These are phyloP conservation scores for Neurospora sp. DNA, from an alignment of 495 filamentous ascomycete species.

Conservation along the genomic window DNA sequence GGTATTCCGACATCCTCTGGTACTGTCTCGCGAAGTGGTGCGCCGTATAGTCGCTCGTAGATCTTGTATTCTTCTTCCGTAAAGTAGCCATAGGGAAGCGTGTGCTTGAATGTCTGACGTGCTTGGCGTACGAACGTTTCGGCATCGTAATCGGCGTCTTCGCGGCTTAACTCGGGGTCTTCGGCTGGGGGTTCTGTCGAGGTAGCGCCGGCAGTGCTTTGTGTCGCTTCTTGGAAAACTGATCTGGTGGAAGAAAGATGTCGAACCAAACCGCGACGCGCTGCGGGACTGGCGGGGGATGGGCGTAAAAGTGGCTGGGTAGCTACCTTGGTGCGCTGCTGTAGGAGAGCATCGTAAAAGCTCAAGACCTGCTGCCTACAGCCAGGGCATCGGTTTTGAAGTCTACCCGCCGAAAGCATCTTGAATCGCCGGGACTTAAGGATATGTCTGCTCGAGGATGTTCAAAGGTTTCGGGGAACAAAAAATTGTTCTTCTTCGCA, in stretches of 20 bases:
- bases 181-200: background rate
- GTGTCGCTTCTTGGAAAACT: conserved; percentile 13
- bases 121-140: conserved; percentile 60
- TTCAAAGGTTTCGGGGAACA: background rate
- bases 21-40: conserved; percentile 45
- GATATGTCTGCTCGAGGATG: background rate
- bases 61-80: conserved; percentile 58
- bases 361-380: conserved; percentile 39
- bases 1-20: conserved; percentile 49
- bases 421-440: conserved; percentile 20
- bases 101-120: conserved; percentile 65
- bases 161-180: background rate
- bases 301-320: conserved; percentile 12
- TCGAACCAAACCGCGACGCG: conserved; percentile 11
- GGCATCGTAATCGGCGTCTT: conserved; percentile 23
- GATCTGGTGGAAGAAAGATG: conserved; percentile 30
- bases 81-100: conserved; percentile 63
- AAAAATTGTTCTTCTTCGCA: conserved; percentile 2
- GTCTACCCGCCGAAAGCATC: conserved; percentile 34
- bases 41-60: conserved; percentile 76
- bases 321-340: conserved; percentile 6
- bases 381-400: conserved; percentile 36
- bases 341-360: conserved; percentile 33
- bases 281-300: conserved; percentile 1
- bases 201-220: background rate